Evolutionary conservation across 2,329 filamentous ascomycete genomes (phyloP), one percentile per base, ranked within the genome.

Genomic region (Pseudonectria foliicola): DNA sequence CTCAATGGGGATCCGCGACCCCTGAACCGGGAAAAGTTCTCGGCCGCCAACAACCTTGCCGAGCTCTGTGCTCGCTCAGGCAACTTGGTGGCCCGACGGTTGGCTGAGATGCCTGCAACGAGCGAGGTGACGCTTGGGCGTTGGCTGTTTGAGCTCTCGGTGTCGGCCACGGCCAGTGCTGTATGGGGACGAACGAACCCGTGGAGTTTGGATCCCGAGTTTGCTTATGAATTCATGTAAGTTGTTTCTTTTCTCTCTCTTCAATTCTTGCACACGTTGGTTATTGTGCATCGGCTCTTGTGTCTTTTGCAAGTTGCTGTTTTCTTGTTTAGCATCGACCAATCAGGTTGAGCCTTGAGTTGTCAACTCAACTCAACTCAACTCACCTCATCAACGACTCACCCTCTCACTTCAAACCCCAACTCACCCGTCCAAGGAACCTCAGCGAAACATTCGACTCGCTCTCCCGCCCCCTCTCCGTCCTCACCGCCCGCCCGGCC

Each of bases 171-270:
- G 7, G 54, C 55, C 1, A 55, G 42, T 24, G 52, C 55, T 13
- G 50, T 56, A 13, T 57, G 55, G 55, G 55, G 55, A 4, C 41
- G 44, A 3, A 33, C 46, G 24, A 57, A 57, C 32, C 55, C 55
- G 3, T 57, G 54, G 54, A 44, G 50, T 3, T 47, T 51, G 39
- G 54, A 57, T 13, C 35, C 37, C 5, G 52, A 57, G 31, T 57
- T 57, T 29, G 42, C 52, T 2, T 40, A 50, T 10, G 50, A 55
- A 15, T 57, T 57, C 35, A 54, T 57, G 54, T 49, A 39, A 49
- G 50, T 37, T 6, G 4, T 4, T n/a, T n/a, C n/a, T n/a, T n/a
- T n/a, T n/a, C n/a, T n/a, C n/a, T n/a, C n/a, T n/a, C n/a, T n/a
- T n/a, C n/a, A n/a, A n/a, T n/a, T n/a, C n/a, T n/a, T n/a, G n/a